Percentiles rank a stretch among this genome's conserved stretches.
phyloP scores from a whole-genome alignment of 176 grass and related monocot species.

The Bonia amplexicaulis region DNA sequence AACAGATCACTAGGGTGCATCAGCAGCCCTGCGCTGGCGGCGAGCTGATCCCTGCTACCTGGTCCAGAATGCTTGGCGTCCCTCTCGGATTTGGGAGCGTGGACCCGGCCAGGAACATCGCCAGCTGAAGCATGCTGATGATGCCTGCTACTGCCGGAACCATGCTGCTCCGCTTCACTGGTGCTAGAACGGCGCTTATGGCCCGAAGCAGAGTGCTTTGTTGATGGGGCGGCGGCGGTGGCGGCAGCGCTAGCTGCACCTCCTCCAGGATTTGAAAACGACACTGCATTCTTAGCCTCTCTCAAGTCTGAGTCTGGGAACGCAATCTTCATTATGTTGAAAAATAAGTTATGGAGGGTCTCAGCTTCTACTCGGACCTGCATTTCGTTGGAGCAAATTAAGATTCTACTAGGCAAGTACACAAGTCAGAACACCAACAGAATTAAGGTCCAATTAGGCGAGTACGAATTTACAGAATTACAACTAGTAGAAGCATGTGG shows the following conservation, averaged over 20 bases:
- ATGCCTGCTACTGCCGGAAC: constrained; percentile 21
- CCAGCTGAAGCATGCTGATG: constrained; percentile 8
- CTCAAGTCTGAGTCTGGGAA: constrained; percentile 94
- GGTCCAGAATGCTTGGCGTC: constrained; percentile 42
- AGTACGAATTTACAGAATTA: not conserved
- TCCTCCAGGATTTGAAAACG: constrained; percentile 54
- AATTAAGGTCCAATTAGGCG: not conserved
- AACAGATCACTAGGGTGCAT: constrained; percentile 74
- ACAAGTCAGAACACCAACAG: not conserved
- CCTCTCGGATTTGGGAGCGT: constrained; percentile 50
- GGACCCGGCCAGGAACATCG: constrained; percentile 22
- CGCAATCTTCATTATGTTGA: constrained; percentile 97
- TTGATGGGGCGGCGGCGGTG: constrained; percentile 13
- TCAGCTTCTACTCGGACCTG: constrained; percentile 79
- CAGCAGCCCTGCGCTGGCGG: constrained; percentile 35
- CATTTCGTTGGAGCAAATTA: constrained; percentile 13
- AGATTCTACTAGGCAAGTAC: not conserved
- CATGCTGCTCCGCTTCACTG: constrained; percentile 39
- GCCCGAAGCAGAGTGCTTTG: constrained; percentile 34
- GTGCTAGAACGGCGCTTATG: constrained; percentile 41
- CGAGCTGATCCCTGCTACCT: constrained; percentile 35
- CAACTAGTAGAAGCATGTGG: not conserved
- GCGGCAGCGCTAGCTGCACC: constrained; percentile 19
- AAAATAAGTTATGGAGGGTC: constrained; percentile 79
- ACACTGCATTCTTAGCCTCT: constrained; percentile 52